A percentile compares a stretch with the other conserved stretches of the same genome.
Conservation (phyloP, 495 filamentous ascomycete species). For the Saxophila tyrrhenica region DNA sequence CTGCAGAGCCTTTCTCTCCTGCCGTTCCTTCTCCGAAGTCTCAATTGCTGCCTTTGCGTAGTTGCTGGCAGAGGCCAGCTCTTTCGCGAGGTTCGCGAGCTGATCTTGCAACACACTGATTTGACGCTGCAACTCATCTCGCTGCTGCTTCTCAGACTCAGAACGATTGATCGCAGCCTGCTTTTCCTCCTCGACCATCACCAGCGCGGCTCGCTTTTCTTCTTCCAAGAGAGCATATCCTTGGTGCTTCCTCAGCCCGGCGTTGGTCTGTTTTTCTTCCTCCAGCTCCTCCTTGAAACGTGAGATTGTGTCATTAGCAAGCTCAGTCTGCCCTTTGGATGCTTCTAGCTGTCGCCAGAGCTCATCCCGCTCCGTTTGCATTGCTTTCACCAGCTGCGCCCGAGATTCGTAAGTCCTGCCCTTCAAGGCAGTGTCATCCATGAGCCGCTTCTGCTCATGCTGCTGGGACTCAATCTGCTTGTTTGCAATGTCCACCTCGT, state of each 20-base stretch:
- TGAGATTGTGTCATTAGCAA: background rate
- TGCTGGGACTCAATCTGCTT: background rate
- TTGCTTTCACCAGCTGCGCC: background rate
- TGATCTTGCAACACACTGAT: background rate
- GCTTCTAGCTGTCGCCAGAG: background rate
- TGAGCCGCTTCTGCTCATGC: background rate
- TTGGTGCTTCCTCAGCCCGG: background rate
- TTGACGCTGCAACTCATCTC: background rate
- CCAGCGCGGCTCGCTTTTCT: background rate
- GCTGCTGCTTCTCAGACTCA: background rate
- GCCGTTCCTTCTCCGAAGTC: background rate
- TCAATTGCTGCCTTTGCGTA: background rate
- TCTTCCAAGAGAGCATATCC: background rate
- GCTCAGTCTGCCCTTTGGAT: background rate
- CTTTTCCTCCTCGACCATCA: background rate
- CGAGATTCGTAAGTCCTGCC: background rate
- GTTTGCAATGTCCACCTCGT: background rate
- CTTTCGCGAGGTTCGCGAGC: background rate
- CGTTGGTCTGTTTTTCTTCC: background rate
- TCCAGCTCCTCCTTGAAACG: background rate
- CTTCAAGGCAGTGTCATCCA: background rate
- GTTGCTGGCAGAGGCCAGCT: background rate
- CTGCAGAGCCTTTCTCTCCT: background rate
- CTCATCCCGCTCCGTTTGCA: background rate
- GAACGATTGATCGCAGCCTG: background rate